These are phyloP conservation scores for Rubroboletus pulcherrimus DNA, from an alignment of 768 basidiomycete genomes.

Conservation along the genomic window DNA sequence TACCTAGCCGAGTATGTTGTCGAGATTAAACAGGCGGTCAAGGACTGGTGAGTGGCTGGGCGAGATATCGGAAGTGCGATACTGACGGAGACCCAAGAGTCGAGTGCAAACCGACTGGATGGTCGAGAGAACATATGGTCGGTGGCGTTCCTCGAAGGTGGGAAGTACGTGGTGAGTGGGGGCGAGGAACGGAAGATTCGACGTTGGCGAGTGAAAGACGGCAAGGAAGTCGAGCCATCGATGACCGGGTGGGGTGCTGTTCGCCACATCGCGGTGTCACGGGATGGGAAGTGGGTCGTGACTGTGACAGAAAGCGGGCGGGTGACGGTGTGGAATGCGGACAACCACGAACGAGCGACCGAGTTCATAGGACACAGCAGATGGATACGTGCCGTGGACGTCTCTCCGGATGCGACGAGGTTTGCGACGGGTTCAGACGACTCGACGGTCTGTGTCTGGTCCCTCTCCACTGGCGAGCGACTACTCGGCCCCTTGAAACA, in stretches of 20 bases:
- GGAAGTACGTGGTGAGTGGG: neutral
- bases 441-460: slow-evolving; percentile 3
- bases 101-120: too few species aligned
- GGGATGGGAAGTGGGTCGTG: neutral
- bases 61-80: too few species aligned
- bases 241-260: neutral
- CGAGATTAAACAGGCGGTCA: too few species aligned
- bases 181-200: neutral
- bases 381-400: neutral
- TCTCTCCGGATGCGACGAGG: neutral
- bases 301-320: neutral
- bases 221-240: neutral
- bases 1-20: too few species aligned
- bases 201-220: neutral
- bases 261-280: neutral
- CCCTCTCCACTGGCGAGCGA: neutral
- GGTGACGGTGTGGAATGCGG: neutral
- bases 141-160: neutral
- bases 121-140: neutral
- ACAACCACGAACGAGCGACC: neutral
- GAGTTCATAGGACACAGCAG: neutral
- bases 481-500: neutral
- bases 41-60: too few species aligned
- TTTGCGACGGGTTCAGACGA: neutral
- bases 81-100: too few species aligned